These are phyloP conservation scores for Mucor lusitanicus DNA, from an alignment of 371 early-diverging fungal genomes.

Conservation along the genomic window DNA sequence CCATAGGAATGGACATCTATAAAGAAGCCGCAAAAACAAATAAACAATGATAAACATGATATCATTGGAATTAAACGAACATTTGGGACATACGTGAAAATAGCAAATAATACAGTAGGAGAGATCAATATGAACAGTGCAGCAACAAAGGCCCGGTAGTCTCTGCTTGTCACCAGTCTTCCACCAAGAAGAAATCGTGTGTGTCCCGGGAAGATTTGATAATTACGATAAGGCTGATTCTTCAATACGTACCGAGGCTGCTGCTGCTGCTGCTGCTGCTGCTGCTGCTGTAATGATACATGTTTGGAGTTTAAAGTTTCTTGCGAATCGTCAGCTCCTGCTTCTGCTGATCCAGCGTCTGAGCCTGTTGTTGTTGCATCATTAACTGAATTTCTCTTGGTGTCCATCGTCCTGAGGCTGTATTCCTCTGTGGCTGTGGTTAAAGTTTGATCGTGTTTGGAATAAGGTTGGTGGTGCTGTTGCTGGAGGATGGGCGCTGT, in stretches of 20 bases:
- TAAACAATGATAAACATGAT: not conserved
- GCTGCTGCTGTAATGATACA: conserved; percentile 1
- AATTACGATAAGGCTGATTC: conserved; percentile 21
- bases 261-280: not conserved
- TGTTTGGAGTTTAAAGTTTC: conserved; percentile 4
- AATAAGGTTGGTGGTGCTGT: conserved; percentile 1
- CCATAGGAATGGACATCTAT: conserved; percentile 73
- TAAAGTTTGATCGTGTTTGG: not conserved
- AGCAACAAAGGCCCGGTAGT: conserved; percentile 62
- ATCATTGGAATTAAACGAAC: not conserved
- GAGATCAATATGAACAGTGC: conserved; percentile 63
- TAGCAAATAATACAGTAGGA: conserved; percentile 65
- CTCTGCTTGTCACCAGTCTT: conserved; percentile 67
- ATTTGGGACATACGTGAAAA: conserved; percentile 62
- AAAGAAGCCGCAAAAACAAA: not conserved
- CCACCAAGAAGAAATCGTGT: conserved; percentile 65
- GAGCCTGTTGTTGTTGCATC: not conserved
- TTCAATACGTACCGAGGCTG: not conserved
- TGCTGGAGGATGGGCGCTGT: conserved; percentile 21
- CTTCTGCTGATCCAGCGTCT: not conserved
- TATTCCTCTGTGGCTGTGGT: conserved; percentile 11
- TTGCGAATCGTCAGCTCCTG: conserved; percentile 1
- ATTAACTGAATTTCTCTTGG: not conserved
- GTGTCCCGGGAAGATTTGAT: conserved; percentile 43
- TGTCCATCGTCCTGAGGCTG: not conserved